Conservation (phyloP, 495 filamentous ascomycete genomes). For the Aspergillus sparsus region DNA sequence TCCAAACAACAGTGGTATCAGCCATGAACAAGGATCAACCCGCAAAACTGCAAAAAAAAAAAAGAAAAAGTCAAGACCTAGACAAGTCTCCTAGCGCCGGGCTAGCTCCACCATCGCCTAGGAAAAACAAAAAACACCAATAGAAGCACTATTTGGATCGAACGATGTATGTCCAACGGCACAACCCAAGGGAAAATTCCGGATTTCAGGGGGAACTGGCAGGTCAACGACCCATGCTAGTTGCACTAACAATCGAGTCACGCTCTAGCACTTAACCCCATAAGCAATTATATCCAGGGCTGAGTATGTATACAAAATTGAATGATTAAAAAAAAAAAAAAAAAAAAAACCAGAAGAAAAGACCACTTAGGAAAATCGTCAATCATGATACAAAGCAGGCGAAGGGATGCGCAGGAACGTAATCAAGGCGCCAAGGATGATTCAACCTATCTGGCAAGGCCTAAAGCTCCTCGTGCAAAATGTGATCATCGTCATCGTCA, state of each 20-base stretch:
- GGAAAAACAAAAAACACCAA: not conserved
- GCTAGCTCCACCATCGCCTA: not conserved
- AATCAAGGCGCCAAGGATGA: too few species aligned
- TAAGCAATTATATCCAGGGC: not conserved
- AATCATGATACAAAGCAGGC: slow-evolving; percentile 18
- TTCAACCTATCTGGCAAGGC: not conserved
- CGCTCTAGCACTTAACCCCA: not conserved
- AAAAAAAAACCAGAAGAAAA: not conserved
- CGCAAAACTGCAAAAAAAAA: slow-evolving; percentile 5
- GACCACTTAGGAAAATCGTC: slow-evolving; percentile 13
- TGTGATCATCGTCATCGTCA: slow-evolving; percentile 26
- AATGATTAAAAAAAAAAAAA: too few species aligned
- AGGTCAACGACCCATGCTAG: not conserved
- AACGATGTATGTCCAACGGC: not conserved
- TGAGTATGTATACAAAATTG: not conserved
- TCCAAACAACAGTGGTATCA: slow-evolving; percentile 18
- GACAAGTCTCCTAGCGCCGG: slow-evolving; percentile 1
- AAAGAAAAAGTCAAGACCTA: slow-evolving; percentile 1
- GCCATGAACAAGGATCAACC: slow-evolving; percentile 13
- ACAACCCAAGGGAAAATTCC: not conserved
- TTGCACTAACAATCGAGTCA: not conserved
- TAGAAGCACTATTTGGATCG: not conserved
- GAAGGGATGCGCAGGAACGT: not conserved
- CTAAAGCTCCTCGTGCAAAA: slow-evolving; percentile 34
- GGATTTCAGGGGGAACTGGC: not conserved